Percentiles rank a stretch among this genome's conserved stretches.
Conservation (phyloP, 2,329 filamentous ascomycete genomes). For the Ophiosphaerella korrae region DNA sequence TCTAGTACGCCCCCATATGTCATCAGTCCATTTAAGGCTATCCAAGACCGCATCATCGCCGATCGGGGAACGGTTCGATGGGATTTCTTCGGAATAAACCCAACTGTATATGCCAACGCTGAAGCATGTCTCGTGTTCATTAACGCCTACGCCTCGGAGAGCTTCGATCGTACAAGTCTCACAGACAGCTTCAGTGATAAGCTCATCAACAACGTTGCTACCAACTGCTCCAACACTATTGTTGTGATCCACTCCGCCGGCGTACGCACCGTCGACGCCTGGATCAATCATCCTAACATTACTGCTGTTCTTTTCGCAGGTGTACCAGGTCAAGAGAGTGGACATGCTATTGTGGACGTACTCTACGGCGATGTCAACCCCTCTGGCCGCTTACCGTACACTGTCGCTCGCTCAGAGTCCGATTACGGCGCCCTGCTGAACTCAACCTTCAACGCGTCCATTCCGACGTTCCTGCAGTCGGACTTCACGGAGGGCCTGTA, state of each 20-base stretch:
- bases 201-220: slow-evolving; percentile 53
- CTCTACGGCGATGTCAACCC: slow-evolving; percentile 80
- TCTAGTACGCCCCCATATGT: slow-evolving; percentile 48
- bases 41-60: slow-evolving; percentile 37
- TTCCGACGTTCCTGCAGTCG: slow-evolving; percentile 70
- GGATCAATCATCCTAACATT: slow-evolving; percentile 75
- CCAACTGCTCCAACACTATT: slow-evolving; percentile 56
- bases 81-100: slow-evolving; percentile 42
- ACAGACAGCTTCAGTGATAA: slow-evolving; percentile 28
- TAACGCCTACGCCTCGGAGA: slow-evolving; percentile 56
- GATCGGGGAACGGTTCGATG: slow-evolving; percentile 41
- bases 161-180: slow-evolving; percentile 30
- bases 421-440: slow-evolving; percentile 71
- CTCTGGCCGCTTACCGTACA: slow-evolving; percentile 75
- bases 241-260: slow-evolving; percentile 52
- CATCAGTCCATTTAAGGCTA: slow-evolving; percentile 49
- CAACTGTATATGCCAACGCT: slow-evolving; percentile 36
- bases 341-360: slow-evolving; percentile 75
- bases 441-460: slow-evolving; percentile 41
- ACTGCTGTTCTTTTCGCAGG: slow-evolving; percentile 83
- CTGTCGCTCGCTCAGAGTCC: slow-evolving; percentile 69
- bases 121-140: slow-evolving; percentile 62
- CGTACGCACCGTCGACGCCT: slow-evolving; percentile 75
- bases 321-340: slow-evolving; percentile 79
- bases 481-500: slow-evolving; percentile 77